Percentiles rank a stretch among this genome's conserved stretches.
Conservation (phyloP, 495 filamentous ascomycete genomes). For the Annulohypoxylon moriforme region DNA sequence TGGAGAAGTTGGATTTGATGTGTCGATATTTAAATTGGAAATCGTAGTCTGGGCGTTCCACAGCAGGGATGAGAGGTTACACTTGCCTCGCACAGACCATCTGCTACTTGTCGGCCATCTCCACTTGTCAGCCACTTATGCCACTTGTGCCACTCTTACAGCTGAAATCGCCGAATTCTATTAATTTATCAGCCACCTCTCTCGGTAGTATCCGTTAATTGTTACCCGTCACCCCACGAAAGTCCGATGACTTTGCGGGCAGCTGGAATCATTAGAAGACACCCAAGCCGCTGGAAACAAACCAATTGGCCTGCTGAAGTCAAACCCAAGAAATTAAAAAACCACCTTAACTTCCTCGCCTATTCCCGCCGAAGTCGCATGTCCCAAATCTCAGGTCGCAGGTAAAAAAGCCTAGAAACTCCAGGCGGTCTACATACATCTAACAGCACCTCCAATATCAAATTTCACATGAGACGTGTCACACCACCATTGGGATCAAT, state of each 20-base stretch:
- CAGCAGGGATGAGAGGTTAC: neutral
- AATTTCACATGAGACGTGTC: constrained; percentile 41
- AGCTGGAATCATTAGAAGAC: constrained; percentile 6
- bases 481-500: constrained; percentile 39
- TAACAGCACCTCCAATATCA: constrained; percentile 20
- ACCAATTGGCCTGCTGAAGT: neutral
- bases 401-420: neutral
- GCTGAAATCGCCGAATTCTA: neutral
- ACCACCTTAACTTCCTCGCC: constrained; percentile 5
- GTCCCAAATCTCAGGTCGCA: constrained; percentile 29
- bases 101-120: neutral
- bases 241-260: constrained; percentile 26
- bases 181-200: constrained; percentile 14
- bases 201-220: constrained; percentile 19
- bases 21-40: neutral
- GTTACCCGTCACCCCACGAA: constrained; percentile 32
- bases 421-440: constrained; percentile 29
- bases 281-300: neutral
- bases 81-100: neutral
- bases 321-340: neutral
- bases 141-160: neutral
- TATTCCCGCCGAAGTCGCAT: constrained; percentile 36
- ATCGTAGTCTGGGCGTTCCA: neutral
- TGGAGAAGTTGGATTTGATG: constrained; percentile 7
- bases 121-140: constrained; percentile 7